phyloP scores from a whole-genome alignment of 495 filamentous ascomycete species.

The Penicillium arizonense region DNA sequence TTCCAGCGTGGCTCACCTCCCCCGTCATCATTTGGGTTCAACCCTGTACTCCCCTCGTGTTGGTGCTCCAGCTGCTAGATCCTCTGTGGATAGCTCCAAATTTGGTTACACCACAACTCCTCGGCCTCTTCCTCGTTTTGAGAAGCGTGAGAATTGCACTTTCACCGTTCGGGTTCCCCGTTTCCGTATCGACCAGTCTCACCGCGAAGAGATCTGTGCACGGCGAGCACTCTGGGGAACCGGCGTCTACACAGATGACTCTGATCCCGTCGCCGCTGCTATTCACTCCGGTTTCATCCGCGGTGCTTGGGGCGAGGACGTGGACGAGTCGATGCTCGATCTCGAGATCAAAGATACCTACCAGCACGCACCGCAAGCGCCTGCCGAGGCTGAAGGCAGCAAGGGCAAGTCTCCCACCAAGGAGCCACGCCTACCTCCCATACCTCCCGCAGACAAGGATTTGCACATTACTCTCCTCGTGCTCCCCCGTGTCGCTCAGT shows the following conservation, averaged over 20 bases:
- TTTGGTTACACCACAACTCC: constrained; percentile 70
- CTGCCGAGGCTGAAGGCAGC: constrained; percentile 16
- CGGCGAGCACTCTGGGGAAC: constrained; percentile 86
- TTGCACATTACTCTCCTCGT: constrained; percentile 82
- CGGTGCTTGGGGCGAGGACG: constrained; percentile 79
- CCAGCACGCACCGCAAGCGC: constrained; percentile 35
- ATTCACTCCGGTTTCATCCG: constrained; percentile 92
- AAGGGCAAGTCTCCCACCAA: constrained; percentile 22
- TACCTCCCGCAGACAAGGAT: constrained; percentile 59
- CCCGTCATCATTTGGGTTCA: constrained; percentile 80
- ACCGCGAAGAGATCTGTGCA: constrained; percentile 77
- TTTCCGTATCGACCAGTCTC: constrained; percentile 63
- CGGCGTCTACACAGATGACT: constrained; percentile 93
- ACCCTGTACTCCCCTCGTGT: constrained; percentile 55
- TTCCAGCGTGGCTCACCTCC: constrained; percentile 63
- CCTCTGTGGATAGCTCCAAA: constrained; percentile 51
- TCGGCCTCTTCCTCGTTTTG: constrained; percentile 72
- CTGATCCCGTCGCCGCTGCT: constrained; percentile 86
- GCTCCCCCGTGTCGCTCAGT: constrained; percentile 73
- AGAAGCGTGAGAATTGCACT: constrained; percentile 84
- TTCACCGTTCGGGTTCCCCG: constrained; percentile 83
- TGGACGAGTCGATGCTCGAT: constrained; percentile 66
- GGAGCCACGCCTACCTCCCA: constrained; percentile 36
- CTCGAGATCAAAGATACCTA: constrained; percentile 52
- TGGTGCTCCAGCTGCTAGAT: constrained; percentile 44